Evolutionary conservation across 2,329 filamentous ascomycete species (phyloP), one percentile per base, ranked within the genome.

Genomic region (Colletotrichum sp.): DNA sequence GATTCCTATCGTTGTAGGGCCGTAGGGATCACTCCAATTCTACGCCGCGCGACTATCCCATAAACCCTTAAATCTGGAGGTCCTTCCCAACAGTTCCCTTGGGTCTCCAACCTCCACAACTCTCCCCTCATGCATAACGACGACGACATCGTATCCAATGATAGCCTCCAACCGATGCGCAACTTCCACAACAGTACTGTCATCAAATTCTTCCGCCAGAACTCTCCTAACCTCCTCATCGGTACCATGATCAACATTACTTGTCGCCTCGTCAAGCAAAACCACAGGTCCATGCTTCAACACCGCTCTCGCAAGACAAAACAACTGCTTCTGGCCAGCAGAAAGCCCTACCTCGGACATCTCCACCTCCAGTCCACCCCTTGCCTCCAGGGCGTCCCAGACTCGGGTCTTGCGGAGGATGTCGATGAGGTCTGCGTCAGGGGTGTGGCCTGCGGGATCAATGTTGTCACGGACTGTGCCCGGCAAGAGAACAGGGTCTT

Each of bases 401-500:
- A 91, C 80, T 18, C 82, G 81, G 0, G 88, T 86, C 68, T 86
- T 87, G 61, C 84, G 80, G 3, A 91, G 81, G 0, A 85, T 86
- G n/a, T 81, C 75, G 30, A 84, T 81, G 66, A 88, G 85, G 3
- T 84, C 81, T 28, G 83, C 81, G 64, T 88, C 84, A 1, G 83
- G 82, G 4, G 78, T 75, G 13, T 81, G 77, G 12, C 67, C 67
- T 16, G 32, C 18, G 0, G 89, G 88, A 69, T 90, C 88, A 2
- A 89, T 82, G 65, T 91, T 91, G 22, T 84, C 78, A 10, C 87
- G 85, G 2, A 91, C 82, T 0, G 82, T 86, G n/a, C 87, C 88
- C 1, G 84, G 82, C 2, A 90, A 81, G 5, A 84, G 82, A 30
- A 89, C 83, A 0, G 88, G 84, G 36, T 90, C 88, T 80, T 91